These are phyloP conservation scores for Pichia sp. DNA, from an alignment of 1,139 yeast species.

Conservation along the genomic window DNA sequence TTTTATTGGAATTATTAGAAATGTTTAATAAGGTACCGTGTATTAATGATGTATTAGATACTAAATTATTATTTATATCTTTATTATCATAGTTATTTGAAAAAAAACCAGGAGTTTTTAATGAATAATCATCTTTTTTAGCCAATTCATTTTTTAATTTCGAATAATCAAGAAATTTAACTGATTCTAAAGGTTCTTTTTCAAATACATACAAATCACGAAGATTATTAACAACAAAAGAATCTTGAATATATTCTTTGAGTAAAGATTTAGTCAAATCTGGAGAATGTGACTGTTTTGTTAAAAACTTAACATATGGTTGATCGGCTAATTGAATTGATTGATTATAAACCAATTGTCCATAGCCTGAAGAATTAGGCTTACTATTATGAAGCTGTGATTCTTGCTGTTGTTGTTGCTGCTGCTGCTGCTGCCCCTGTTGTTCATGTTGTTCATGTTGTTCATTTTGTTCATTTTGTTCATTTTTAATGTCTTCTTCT, in stretches of 20 bases:
- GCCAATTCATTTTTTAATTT: not conserved
- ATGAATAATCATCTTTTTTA: not conserved
- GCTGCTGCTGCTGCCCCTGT: not conserved
- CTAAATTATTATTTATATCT: too few relatives aligned
- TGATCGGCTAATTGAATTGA: not conserved
- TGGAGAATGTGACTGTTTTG: too few relatives aligned
- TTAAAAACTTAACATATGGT: not conserved
- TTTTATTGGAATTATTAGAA: too few relatives aligned
- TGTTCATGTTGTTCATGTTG: too few relatives aligned
- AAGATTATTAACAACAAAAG: not conserved
- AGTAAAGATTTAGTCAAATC: not conserved
- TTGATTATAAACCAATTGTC: too few relatives aligned
- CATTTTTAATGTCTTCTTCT: not conserved
- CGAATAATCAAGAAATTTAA: not conserved
- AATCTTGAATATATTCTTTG: not conserved
- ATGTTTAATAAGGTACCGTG: too few relatives aligned
- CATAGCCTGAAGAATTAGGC: too few relatives aligned
- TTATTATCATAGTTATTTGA: too few relatives aligned
- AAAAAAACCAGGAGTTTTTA: constrained; percentile 1
- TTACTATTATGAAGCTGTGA: too few relatives aligned
- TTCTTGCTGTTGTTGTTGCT: not conserved
- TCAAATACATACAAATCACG: too few relatives aligned
- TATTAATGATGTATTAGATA: too few relatives aligned
- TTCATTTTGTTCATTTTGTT: too few relatives aligned
- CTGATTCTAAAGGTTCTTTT: not conserved